These are phyloP conservation scores for Rubia occidens DNA, from an alignment of 305 asterid genomes.

Conservation along the genomic window DNA sequence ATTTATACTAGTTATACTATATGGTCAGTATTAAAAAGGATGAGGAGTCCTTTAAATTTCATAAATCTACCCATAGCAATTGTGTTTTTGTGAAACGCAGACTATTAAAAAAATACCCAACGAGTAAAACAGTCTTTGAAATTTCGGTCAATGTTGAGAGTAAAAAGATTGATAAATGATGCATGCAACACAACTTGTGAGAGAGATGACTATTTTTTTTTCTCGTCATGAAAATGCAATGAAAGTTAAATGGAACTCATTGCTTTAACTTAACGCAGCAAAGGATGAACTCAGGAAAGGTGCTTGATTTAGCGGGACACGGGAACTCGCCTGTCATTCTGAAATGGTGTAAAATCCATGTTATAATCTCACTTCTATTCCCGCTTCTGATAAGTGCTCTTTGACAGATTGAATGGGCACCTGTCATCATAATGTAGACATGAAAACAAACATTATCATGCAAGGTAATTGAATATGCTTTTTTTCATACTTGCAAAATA, in stretches of 20 bases:
- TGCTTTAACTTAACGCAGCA: background rate
- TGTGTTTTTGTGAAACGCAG: background rate
- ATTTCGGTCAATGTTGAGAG: background rate
- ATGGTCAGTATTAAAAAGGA: background rate
- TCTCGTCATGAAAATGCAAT: background rate
- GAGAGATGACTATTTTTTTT: background rate
- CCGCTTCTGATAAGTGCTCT: slow-evolving; percentile 38
- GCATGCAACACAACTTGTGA: background rate
- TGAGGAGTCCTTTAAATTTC: background rate
- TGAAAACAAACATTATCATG: background rate
- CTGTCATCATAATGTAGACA: slow-evolving; percentile 21
- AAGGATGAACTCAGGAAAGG: background rate
- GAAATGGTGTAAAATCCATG: background rate
- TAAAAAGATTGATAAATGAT: too few relatives aligned
- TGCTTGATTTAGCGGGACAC: background rate
- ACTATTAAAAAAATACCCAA: background rate
- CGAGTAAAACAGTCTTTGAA: background rate
- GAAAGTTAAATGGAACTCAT: background rate
- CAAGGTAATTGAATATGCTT: background rate
- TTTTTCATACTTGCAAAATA: background rate
- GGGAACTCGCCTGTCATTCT: background rate
- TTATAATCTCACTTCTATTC: slow-evolving; percentile 49
- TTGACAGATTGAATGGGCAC: slow-evolving; percentile 52
- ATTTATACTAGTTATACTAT: background rate
- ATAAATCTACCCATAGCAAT: background rate